Evolutionary conservation across 2,329 filamentous ascomycete species (phyloP), one percentile per base, ranked within the genome.

Genomic region (Stachybotrys chlorohalonatus): DNA sequence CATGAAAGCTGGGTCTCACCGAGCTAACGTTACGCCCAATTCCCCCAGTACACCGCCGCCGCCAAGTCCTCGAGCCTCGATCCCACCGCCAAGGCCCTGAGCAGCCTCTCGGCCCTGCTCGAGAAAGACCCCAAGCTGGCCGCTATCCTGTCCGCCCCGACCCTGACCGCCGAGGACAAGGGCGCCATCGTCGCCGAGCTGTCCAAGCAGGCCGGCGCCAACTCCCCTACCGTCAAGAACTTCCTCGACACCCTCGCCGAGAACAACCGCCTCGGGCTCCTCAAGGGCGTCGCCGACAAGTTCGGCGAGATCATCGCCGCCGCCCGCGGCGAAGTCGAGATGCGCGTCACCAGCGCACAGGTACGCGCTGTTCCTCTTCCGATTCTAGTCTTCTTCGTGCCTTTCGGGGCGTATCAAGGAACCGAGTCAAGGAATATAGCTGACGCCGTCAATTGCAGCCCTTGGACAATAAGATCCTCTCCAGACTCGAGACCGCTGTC

Each of bases 191-290:
- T 97, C 59, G 77, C 82, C 67, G 93, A 97, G 82, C 84, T 99
- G 64, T 81, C 87, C 75, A 96, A 96, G 84, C 82, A 86, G 69
- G 78, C 87, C 61, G 87, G 87, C 64, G 75, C 76, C 63, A 81
- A 86, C 72, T 90, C 89, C 70, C 84, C 89, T 70, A 90, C 92
- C 60, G 78, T 97, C 74, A 91, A 94, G 85, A 95, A 96, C 83
- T 92, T 99, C 80, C 83, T 99, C 65, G 70, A 79, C 55, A 89
- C 93, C 55, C 83, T 99, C 56, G 93, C 94, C 63, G 90, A 94
- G 79, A 95, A 99, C 85, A 99, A 99, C 85, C 85, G 94, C 64
- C 81, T 99, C 63, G 85, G 86, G 61, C 79, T 94, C 59, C 82
- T 99, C 59, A 81, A 86, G 73, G 85, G 86, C 64, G 87, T 97